Evolutionary conservation across 352 stramenopile species (phyloP).

Genomic region (Phytopythium cucurbitacearum): DNA sequence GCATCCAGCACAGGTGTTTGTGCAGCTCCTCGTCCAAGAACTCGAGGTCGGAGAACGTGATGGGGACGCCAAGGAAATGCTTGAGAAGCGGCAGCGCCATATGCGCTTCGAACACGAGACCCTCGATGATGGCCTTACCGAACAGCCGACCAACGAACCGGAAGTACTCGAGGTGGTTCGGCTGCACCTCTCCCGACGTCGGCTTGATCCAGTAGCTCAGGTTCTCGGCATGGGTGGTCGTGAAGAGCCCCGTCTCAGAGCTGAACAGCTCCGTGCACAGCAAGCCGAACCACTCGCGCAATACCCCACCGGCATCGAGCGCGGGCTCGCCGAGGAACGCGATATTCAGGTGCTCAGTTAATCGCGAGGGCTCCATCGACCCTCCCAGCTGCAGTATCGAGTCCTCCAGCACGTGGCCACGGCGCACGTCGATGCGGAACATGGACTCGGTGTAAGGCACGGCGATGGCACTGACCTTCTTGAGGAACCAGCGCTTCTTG

Average conservation of each 20-base stretch:
- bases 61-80: constrained; percentile 77
- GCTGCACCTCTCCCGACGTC: constrained; percentile 33
- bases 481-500: constrained; percentile 79
- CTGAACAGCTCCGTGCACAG: constrained; percentile 78
- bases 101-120: constrained; percentile 95
- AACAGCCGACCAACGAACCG: constrained; percentile 94
- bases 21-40: constrained; percentile 82
- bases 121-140: constrained; percentile 97
- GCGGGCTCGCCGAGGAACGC: constrained; percentile 63
- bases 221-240: constrained; percentile 69
- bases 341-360: constrained; percentile 67
- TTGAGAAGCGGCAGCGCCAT: constrained; percentile 90
- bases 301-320: constrained; percentile 67
- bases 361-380: constrained; percentile 7
- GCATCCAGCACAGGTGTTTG: constrained; percentile 68
- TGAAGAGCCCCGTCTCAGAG: constrained; percentile 58
- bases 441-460: constrained; percentile 62
- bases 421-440: constrained; percentile 54
- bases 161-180: constrained; percentile 91
- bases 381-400: constrained; percentile 52
- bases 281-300: constrained; percentile 81
- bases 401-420: constrained; percentile 56
- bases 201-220: constrained; percentile 85
- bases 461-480: constrained; percentile 45
- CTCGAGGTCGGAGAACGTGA: constrained; percentile 83